Percentiles rank a stretch among this genome's conserved stretches.
These are phyloP conservation scores for Talaromyces wortmannii DNA, from an alignment of 495 filamentous ascomycete species.

Conservation along the genomic window DNA sequence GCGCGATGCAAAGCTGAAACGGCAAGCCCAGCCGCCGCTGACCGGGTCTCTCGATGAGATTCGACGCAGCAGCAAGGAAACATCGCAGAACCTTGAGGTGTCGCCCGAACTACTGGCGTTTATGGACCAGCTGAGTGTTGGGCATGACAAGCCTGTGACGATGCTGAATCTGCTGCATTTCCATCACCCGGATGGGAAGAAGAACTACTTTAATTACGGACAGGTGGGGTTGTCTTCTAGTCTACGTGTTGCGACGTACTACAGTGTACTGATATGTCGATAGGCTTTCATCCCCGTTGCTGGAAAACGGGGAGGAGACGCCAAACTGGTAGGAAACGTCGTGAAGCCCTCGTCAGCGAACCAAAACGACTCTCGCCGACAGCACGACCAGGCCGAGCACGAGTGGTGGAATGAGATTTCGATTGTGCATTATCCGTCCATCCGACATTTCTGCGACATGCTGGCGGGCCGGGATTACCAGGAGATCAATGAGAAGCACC, in stretches of 20 bases:
- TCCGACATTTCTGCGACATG: conserved; percentile 60
- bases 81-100: conserved; percentile 48
- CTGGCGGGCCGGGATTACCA: conserved; percentile 57
- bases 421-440: conserved; percentile 59
- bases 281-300: conserved; percentile 49
- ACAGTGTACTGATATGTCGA: neutral
- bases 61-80: conserved; percentile 16
- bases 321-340: conserved; percentile 58
- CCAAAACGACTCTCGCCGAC: conserved; percentile 19
- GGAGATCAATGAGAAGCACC: conserved; percentile 48
- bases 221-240: conserved; percentile 3
- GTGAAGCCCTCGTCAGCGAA: conserved; percentile 17
- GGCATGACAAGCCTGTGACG: conserved; percentile 43
- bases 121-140: conserved; percentile 26
- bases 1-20: conserved; percentile 40
- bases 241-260: neutral
- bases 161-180: conserved; percentile 69
- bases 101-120: conserved; percentile 42
- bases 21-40: conserved; percentile 27
- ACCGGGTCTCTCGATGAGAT: conserved; percentile 29
- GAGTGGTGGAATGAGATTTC: conserved; percentile 53
- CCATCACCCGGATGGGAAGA: conserved; percentile 37
- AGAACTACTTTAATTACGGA: conserved; percentile 52
- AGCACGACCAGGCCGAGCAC: conserved; percentile 14
- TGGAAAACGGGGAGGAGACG: conserved; percentile 44